These are phyloP conservation scores for Chloridella minuta DNA, from an alignment of 352 stramenopile species.

Conservation along the genomic window DNA sequence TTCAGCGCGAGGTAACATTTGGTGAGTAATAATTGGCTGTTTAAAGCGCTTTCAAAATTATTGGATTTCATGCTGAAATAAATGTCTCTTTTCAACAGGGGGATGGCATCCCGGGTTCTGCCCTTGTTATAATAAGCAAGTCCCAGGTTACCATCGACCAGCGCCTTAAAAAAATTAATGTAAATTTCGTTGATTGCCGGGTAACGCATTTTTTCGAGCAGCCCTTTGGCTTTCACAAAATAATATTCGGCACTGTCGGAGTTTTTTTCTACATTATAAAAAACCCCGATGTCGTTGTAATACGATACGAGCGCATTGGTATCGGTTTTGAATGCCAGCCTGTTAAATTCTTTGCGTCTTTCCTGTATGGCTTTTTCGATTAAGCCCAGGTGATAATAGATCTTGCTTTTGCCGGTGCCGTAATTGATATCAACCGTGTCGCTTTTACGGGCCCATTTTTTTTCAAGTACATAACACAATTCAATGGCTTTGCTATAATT, in stretches of 20 bases:
- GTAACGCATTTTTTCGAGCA: background rate
- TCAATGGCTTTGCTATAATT: background rate
- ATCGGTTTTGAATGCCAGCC: background rate
- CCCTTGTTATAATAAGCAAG: background rate
- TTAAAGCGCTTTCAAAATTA: background rate
- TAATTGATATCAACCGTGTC: background rate
- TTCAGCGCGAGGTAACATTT: background rate
- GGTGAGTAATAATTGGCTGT: background rate
- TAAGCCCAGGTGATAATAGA: background rate
- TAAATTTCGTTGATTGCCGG: background rate
- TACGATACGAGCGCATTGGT: background rate
- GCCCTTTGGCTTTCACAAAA: background rate
- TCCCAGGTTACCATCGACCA: background rate
- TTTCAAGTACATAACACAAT: background rate
- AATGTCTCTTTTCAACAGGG: background rate
- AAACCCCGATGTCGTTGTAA: background rate
- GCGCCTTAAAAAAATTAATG: background rate
- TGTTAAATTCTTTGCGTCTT: background rate
- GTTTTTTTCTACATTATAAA: background rate
- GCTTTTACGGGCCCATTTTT: background rate
- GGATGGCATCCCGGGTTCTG: background rate
- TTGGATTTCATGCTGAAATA: background rate
- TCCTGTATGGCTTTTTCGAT: background rate
- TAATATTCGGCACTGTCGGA: background rate
- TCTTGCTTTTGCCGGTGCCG: background rate